A percentile compares a stretch with the other conserved stretches of the same genome.
phyloP scores from a whole-genome alignment of 2,329 filamentous ascomycete species.

The Fusarium pseudograminearum region DNA sequence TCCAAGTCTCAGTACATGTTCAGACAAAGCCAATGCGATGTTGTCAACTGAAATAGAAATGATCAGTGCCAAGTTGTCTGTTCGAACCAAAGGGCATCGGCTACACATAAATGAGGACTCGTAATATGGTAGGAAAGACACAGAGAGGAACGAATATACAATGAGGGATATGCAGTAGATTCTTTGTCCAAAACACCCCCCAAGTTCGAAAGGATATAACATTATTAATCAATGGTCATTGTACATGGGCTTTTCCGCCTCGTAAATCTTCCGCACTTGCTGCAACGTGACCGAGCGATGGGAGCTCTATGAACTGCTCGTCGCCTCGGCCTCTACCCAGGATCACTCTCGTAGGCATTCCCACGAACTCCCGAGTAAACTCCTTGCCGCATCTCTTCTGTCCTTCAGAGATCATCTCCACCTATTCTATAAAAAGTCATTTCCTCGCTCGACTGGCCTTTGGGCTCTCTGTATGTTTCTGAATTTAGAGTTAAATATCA shows the following conservation, averaged over 20 bases:
- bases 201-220: conserved; percentile 51
- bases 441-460: conserved; percentile 31
- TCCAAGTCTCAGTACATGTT: background rate
- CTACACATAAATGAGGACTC: background rate
- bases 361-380: conserved; percentile 32
- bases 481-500: conserved; percentile 3
- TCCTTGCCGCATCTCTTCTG: conserved; percentile 24
- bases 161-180: conserved; percentile 43
- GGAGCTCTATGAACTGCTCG: conserved; percentile 21
- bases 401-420: conserved; percentile 29
- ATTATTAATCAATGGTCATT: conserved; percentile 60
- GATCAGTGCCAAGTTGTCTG: background rate
- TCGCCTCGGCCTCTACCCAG: conserved; percentile 23
- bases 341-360: conserved; percentile 16
- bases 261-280: conserved; percentile 42
- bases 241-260: conserved; percentile 55
- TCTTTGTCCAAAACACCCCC: conserved; percentile 46
- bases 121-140: background rate
- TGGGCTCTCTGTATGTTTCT: conserved; percentile 4
- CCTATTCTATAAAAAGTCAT: conserved; percentile 44
- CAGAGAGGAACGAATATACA: conserved; percentile 8
- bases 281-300: conserved; percentile 23
- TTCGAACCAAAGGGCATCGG: no score
- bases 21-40: background rate
- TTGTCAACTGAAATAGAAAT: background rate